Percentiles rank a stretch among this genome's conserved stretches.
These are phyloP conservation scores for Monosporascus sp. DNA, from an alignment of 2,329 filamentous ascomycete genomes.

Conservation along the genomic window DNA sequence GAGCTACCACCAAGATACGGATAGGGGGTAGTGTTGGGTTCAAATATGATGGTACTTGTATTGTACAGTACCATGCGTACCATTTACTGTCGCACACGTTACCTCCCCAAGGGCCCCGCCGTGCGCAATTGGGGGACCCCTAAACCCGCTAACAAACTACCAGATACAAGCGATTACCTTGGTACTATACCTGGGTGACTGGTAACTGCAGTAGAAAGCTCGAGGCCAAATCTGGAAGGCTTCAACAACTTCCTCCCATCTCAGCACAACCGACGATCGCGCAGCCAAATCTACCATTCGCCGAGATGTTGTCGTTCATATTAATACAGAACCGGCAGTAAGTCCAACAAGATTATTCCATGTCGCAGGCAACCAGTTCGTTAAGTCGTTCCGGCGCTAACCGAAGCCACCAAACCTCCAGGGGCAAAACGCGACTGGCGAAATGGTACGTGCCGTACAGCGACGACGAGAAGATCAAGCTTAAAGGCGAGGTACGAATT, in stretches of 20 bases:
- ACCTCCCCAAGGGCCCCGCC: neutral
- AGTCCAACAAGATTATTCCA: conserved; percentile 6
- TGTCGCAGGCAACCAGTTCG: too few species aligned
- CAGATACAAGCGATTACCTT: neutral
- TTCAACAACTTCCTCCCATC: neutral
- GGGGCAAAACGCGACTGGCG: conserved; percentile 95
- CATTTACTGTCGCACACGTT: neutral
- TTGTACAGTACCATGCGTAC: too few species aligned
- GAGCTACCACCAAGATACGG: too few species aligned
- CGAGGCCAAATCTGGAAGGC: neutral
- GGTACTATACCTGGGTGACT: too few species aligned
- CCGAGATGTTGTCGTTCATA: conserved; percentile 36
- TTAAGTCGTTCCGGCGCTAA: neutral
- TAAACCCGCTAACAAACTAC: neutral
- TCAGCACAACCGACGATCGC: conserved; percentile 1
- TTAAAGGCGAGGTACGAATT: conserved; percentile 81
- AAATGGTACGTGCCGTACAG: conserved; percentile 99
- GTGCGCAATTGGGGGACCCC: neutral
- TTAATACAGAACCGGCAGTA: conserved; percentile 38
- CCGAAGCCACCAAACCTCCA: conserved; percentile 28
- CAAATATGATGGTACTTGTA: too few species aligned
- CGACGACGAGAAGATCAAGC: conserved; percentile 97
- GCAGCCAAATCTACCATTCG: neutral
- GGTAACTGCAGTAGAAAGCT: too few species aligned
- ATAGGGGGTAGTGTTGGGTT: too few species aligned